A percentile compares a stretch with the other conserved stretches of the same genome.
Conservation (phyloP, 371 early-diverging fungal genomes). For the Mycotypha africana region DNA sequence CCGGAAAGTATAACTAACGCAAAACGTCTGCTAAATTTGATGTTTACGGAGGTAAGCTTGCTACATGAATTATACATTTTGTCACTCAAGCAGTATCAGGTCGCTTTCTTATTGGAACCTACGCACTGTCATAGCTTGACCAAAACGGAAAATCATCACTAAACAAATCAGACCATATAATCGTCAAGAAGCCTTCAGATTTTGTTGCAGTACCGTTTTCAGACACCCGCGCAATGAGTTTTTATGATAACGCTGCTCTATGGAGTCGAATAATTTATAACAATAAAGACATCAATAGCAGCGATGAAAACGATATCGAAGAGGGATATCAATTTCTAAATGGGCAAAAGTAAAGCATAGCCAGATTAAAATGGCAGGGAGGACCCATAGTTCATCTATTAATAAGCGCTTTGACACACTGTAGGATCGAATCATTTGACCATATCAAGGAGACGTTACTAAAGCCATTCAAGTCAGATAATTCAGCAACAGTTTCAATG, state of each 20-base stretch:
- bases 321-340: not conserved
- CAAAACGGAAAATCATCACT: constrained; percentile 16
- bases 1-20: constrained; percentile 16
- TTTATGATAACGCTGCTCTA: constrained; percentile 12
- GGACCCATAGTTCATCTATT: not conserved
- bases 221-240: constrained; percentile 25
- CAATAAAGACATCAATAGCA: too few relatives aligned
- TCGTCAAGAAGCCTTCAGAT: constrained; percentile 3
- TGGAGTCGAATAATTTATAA: constrained; percentile 22
- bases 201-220: constrained; percentile 22
- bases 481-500: constrained; percentile 6
- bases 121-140: constrained; percentile 6
- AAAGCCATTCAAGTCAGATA: constrained; percentile 5
- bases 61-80: too few relatives aligned
- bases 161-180: constrained; percentile 15
- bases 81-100: too few relatives aligned
- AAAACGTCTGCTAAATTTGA: constrained; percentile 14
- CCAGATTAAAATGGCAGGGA: not conserved
- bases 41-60: constrained; percentile 19
- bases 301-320: not conserved
- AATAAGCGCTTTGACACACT: too few relatives aligned
- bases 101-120: not conserved
- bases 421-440: constrained; percentile 1
- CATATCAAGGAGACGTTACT: constrained; percentile 13
- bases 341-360: not conserved